A percentile compares a stretch with the other conserved stretches of the same genome.
Evolutionary conservation across 2,329 filamentous ascomycete genomes (phyloP).

Genomic region (Drechslera avenae): DNA sequence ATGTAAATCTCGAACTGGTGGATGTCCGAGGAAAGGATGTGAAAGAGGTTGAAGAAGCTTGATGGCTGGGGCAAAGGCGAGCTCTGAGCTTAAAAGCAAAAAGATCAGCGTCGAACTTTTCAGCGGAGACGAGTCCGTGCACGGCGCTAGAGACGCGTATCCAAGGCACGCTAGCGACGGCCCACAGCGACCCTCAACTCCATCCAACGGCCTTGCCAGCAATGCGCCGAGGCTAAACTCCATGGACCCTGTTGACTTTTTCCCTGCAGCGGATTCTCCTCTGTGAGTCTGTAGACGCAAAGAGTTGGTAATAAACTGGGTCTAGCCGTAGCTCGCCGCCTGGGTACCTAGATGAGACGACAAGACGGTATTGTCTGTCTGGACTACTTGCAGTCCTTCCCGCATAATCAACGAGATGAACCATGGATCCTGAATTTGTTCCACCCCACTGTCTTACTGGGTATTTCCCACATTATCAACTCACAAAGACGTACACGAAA

Average conservation of each 20-base stretch:
- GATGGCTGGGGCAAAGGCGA: slow-evolving; percentile 19
- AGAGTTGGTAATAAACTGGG: too few relatives aligned
- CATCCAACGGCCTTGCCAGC: slow-evolving; percentile 4
- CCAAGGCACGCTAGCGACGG: slow-evolving; percentile 7
- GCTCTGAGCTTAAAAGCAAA: slow-evolving; percentile 15
- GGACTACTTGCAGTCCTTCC: too few relatives aligned
- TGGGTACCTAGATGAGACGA: too few relatives aligned
- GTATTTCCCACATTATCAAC: too few relatives aligned
- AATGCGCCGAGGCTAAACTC: not conserved
- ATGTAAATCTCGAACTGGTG: slow-evolving; percentile 27
- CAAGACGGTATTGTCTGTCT: not conserved
- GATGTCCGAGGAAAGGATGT: slow-evolving; percentile 28
- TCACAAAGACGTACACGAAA: too few relatives aligned
- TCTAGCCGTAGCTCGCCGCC: too few relatives aligned
- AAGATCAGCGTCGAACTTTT: slow-evolving; percentile 23
- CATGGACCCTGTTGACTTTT: not conserved
- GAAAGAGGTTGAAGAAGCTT: slow-evolving; percentile 24
- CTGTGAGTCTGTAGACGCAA: not conserved
- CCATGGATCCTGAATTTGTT: too few relatives aligned
- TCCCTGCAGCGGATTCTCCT: too few relatives aligned
- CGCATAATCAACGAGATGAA: too few relatives aligned
- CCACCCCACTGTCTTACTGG: too few relatives aligned
- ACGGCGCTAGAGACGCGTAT: slow-evolving; percentile 5
- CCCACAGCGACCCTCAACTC: slow-evolving; percentile 4
- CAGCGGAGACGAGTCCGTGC: slow-evolving; percentile 13